A percentile compares a stretch with the other conserved stretches of the same genome.
phyloP scores from a whole-genome alignment of 345 rosid genomes.

The Boechera retrofracta region DNA sequence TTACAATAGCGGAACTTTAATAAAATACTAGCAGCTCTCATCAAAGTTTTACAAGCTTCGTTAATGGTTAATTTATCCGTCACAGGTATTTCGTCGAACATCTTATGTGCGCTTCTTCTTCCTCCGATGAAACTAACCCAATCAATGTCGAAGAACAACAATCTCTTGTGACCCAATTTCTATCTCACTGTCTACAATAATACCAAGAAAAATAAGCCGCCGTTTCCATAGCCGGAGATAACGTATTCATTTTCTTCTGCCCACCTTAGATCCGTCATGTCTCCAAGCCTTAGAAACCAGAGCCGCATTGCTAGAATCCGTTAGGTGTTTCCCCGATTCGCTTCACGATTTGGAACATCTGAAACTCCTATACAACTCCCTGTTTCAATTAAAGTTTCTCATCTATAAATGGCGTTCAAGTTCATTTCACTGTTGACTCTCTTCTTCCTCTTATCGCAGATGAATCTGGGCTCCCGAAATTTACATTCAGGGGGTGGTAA shows the following conservation, averaged over 20 bases:
- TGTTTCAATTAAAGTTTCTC: too few species aligned
- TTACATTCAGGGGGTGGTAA: too few species aligned
- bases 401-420: too few species aligned
- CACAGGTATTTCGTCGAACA: conserved; percentile 46
- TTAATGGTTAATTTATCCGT: conserved; percentile 34
- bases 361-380: too few species aligned
- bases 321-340: too few species aligned
- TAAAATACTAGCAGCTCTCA: conserved; percentile 30
- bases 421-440: too few species aligned
- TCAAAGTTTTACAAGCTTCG: conserved; percentile 38
- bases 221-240: conserved; percentile 42
- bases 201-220: conserved; percentile 42
- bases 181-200: conserved; percentile 47
- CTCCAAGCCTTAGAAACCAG: too few species aligned
- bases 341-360: too few species aligned
- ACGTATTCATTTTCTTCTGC: conserved; percentile 42
- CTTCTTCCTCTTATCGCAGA: too few species aligned
- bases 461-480: too few species aligned
- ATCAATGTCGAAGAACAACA: conserved; percentile 24
- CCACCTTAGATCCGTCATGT: conserved; percentile 13
- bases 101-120: conserved; percentile 43
- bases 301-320: too few species aligned
- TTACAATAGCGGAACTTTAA: too few species aligned
- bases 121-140: not conserved
- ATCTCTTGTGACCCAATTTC: conserved; percentile 38